Evolutionary conservation across 352 stramenopile species (phyloP).

Genomic region (Globisporangium yorkense): DNA sequence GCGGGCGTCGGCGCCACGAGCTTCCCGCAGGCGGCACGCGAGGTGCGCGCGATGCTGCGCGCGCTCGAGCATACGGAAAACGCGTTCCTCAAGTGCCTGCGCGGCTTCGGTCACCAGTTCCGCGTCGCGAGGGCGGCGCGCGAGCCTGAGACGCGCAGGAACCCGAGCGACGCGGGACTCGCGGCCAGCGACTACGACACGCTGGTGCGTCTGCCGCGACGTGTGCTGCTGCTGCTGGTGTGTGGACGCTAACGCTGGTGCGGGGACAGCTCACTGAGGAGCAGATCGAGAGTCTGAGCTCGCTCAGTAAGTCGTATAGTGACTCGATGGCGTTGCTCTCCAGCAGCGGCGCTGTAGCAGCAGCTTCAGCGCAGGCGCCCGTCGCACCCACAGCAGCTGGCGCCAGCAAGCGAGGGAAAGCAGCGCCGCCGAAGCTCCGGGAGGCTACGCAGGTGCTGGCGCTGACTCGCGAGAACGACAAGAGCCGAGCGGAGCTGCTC

Average conservation of each 20-base stretch:
- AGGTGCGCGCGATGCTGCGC: conserved; percentile 47
- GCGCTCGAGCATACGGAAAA: conserved; percentile 39
- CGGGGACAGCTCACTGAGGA: conserved; percentile 8
- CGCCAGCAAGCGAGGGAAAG: neutral
- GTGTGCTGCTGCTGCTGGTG: neutral
- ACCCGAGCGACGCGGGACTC: neutral
- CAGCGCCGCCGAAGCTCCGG: neutral
- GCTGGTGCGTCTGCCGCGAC: neutral
- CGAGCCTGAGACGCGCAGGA: neutral
- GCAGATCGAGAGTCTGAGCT: conserved; percentile 4
- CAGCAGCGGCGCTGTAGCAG: neutral
- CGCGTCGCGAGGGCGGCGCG: neutral
- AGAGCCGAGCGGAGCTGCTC: conserved; percentile 8
- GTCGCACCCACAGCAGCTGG: neutral
- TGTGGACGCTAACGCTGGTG: conserved; percentile 1
- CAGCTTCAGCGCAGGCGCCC: neutral
- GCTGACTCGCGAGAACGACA: conserved; percentile 6
- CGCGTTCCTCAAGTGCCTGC: conserved; percentile 61
- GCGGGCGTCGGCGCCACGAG: conserved; percentile 12
- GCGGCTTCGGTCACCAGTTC: conserved; percentile 25
- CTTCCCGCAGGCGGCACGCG: conserved; percentile 20
- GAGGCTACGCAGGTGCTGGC: conserved; percentile 1
- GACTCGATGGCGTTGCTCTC: conserved; percentile 3
- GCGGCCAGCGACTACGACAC: neutral
- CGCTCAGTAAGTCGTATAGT: conserved; percentile 3